Percentiles rank a stretch among this genome's conserved stretches.
Evolutionary conservation across 257 asterid genomes (phyloP).

Genomic region (Lycium barbarum): DNA sequence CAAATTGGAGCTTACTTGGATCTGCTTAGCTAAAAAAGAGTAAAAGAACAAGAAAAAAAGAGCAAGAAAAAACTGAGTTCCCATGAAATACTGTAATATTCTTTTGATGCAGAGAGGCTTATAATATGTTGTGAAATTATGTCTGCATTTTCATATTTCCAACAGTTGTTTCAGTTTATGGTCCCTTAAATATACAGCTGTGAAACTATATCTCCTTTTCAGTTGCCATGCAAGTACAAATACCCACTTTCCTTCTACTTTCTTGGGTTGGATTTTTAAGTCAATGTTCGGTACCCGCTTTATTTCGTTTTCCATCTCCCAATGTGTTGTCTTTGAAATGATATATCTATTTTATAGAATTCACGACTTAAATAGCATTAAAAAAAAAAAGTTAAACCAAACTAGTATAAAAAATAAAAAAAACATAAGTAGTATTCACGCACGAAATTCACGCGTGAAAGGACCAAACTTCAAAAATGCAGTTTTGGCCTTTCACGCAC

Average conservation of each 20-base stretch:
- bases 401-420: too few species aligned
- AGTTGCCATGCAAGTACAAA: conserved; percentile 29
- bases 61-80: conserved; percentile 36
- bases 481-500: too few species aligned
- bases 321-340: neutral
- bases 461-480: too few species aligned
- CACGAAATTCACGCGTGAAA: too few species aligned
- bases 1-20: conserved; percentile 38
- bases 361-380: too few species aligned
- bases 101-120: neutral
- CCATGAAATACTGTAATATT: conserved; percentile 36
- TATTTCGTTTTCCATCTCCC: rapidly evolving
- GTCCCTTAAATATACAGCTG: neutral
- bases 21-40: conserved; percentile 41
- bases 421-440: too few species aligned
- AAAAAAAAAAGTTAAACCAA: too few species aligned
- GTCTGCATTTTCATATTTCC: neutral
- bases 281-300: rapidly evolving
- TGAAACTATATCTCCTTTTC: neutral
- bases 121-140: neutral
- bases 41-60: conserved; percentile 27
- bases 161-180: neutral
- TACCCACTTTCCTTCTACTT: neutral
- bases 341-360: neutral
- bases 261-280: neutral